These are phyloP conservation scores for Prunus mume DNA, from an alignment of 306 rosid genomes.

Conservation along the genomic window DNA sequence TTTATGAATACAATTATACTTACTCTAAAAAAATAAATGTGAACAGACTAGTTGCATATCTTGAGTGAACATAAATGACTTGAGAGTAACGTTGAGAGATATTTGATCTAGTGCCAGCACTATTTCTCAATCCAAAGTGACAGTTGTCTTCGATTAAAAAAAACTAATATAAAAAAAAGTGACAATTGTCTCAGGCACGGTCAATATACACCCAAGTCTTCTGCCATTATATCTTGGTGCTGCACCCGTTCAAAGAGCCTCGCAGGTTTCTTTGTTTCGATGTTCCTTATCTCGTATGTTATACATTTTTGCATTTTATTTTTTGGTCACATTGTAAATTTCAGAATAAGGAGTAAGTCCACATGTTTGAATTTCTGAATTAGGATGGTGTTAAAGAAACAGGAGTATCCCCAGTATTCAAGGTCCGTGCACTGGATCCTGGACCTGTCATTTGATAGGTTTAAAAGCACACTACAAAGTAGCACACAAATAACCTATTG, in stretches of 20 bases:
- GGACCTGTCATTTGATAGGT: too few species aligned
- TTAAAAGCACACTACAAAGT: too few species aligned
- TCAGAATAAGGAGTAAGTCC: conserved; percentile 26
- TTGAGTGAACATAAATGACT: neutral
- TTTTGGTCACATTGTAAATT: neutral
- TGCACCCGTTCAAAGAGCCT: conserved; percentile 94
- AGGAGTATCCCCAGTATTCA: conserved; percentile 83
- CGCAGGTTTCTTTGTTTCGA: conserved; percentile 54
- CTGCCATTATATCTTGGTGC: conserved; percentile 88
- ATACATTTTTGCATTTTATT: neutral
- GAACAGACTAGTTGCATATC: neutral
- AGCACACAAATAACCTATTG: too few species aligned
- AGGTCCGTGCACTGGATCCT: conserved; percentile 88
- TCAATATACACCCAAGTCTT: conserved; percentile 86
- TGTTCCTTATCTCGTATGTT: conserved; percentile 1
- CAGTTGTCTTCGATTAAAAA: too few species aligned
- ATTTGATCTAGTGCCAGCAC: neutral
- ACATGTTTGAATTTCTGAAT: conserved; percentile 3
- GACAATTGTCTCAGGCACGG: conserved; percentile 60
- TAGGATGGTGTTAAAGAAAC: conserved; percentile 89
- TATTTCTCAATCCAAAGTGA: conserved; percentile 10
- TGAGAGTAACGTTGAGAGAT: conserved; percentile 1
- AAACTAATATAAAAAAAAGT: neutral
- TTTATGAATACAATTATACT: too few species aligned
- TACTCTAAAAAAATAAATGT: neutral